These are phyloP conservation scores for Coemansia sp. DNA, from an alignment of 192 early-diverging fungal species.

Conservation along the genomic window DNA sequence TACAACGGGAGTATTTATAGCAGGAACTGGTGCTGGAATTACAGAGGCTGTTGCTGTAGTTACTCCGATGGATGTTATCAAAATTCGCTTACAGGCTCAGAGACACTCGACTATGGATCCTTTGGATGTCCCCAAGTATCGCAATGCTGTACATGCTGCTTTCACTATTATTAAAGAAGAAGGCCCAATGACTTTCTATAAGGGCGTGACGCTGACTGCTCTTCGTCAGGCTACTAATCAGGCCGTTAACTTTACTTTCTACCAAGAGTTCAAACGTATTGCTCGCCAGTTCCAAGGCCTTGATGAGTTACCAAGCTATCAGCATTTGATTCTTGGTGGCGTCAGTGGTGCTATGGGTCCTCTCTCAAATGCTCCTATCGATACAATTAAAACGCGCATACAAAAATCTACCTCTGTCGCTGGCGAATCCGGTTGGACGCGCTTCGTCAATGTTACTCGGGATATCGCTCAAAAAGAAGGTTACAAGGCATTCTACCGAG, in stretches of 20 bases:
- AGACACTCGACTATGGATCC: slow-evolving; percentile 95
- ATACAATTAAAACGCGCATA: slow-evolving; percentile 98
- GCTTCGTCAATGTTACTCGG: slow-evolving; percentile 75
- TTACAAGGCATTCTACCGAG: slow-evolving; percentile 91
- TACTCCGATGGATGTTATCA: slow-evolving; percentile 99
- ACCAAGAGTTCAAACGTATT: slow-evolving; percentile 86
- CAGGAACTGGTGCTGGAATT: slow-evolving; percentile 87
- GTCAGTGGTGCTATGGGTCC: slow-evolving; percentile 90
- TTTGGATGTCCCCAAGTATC: slow-evolving; percentile 93
- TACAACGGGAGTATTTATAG: slow-evolving; percentile 70
- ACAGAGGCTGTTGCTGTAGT: slow-evolving; percentile 95
- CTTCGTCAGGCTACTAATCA: slow-evolving; percentile 96
- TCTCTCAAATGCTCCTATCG: slow-evolving; percentile 93
- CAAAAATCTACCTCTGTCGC: slow-evolving; percentile 73
- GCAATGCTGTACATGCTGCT: slow-evolving; percentile 88
- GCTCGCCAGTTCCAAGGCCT: slow-evolving; percentile 66
- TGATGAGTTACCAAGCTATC: slow-evolving; percentile 84
- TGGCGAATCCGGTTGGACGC: slow-evolving; percentile 73
- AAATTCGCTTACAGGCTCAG: slow-evolving; percentile 97
- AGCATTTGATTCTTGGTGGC: slow-evolving; percentile 86
- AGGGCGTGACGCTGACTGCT: slow-evolving; percentile 91
- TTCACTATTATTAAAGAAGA: slow-evolving; percentile 92
- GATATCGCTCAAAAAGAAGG: slow-evolving; percentile 87
- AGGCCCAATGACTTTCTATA: slow-evolving; percentile 83
- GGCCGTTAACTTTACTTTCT: slow-evolving; percentile 97